Base-by-base conservation (phyloP, 225 moss, liverwort and hornwort species). In the Ulota crispa region DNA sequence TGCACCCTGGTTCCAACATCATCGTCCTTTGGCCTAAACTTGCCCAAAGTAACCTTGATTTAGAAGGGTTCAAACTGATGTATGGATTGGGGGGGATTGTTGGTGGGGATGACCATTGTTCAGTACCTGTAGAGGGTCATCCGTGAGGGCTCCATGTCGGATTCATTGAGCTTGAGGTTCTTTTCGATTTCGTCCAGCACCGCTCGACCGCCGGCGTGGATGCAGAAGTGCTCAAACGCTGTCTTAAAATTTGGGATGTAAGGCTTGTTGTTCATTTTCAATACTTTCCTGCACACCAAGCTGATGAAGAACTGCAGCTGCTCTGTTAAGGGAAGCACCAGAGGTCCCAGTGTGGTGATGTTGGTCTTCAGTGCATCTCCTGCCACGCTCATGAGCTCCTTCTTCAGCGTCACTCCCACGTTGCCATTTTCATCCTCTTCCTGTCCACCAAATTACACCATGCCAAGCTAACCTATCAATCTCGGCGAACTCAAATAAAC, bases 211-310 rank as follows among this genome's bases (percentile, higher is more conserved):
- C 90, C 90, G 3, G 90, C 88, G 72, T 90, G 90, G 27, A 90
- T 90, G 57, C 90, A 90, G 62, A 90, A 90, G 61, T 90, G 90
- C 82, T 90, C 90, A 18, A 90, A 90, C 3, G 90, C 90, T 4
- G 67, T 86, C 75, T 90, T 90, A 57, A 90, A 90, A 75, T 90
- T 72, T 13, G 90, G 90, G 34, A 90, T 90, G 67, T 90, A 90
- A 8, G 88, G 90, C 62, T 90, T 90, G 41, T 86, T 88, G 19
- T 90, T 86, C 86, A 86, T 84, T 65, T 86, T 83, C 39, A 90
- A 63, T 8, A 88, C 82, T 68, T 88, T 90, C 55, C 90, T 70
- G 27, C 75, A 82, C 55, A 90, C 82, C 74, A 88, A 36, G 72
- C 86, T 90, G 62, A 88, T 60, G 80, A 86, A 78, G 72, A 90